Percentiles rank a stretch among this genome's conserved stretches.
Evolutionary conservation across 257 asterid species (phyloP).

Genomic region (Solanum arcanum): DNA sequence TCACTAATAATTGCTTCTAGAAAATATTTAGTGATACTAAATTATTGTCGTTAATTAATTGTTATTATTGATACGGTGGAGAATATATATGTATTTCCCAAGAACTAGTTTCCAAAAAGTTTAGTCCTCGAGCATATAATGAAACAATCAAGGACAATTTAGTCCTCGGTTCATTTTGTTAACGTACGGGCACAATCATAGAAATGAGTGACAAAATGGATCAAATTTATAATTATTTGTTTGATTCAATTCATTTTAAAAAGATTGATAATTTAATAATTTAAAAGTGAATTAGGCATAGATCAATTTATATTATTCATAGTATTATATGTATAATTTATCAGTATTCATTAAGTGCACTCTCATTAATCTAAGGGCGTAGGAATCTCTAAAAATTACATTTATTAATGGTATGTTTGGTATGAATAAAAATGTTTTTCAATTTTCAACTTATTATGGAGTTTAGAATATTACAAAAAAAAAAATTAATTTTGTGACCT

Average conservation of each 20-base stretch:
- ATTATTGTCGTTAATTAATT: too few species aligned
- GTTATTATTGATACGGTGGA: accelerated
- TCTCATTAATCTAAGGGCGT: not conserved
- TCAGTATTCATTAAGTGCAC: not conserved
- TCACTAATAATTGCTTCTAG: too few species aligned
- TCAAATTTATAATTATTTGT: not conserved
- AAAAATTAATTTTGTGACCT: too few species aligned
- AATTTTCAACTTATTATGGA: too few species aligned
- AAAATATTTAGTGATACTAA: too few species aligned
- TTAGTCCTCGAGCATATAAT: not conserved
- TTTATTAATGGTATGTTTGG: not conserved
- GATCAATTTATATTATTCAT: not conserved
- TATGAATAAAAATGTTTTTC: too few species aligned
- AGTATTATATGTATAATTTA: too few species aligned
- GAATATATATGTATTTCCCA: not conserved
- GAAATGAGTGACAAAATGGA: not conserved
- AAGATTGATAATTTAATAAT: too few species aligned
- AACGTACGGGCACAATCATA: not conserved
- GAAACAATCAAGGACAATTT: not conserved
- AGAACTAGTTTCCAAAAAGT: not conserved
- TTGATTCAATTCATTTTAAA: not conserved
- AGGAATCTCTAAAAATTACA: not conserved
- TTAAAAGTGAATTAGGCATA: not conserved
- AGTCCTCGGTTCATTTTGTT: not conserved
- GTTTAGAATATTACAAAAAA: too few species aligned